Conservation (phyloP, 805 yeast genomes). For the Hanseniaspora mollemarum region DNA sequence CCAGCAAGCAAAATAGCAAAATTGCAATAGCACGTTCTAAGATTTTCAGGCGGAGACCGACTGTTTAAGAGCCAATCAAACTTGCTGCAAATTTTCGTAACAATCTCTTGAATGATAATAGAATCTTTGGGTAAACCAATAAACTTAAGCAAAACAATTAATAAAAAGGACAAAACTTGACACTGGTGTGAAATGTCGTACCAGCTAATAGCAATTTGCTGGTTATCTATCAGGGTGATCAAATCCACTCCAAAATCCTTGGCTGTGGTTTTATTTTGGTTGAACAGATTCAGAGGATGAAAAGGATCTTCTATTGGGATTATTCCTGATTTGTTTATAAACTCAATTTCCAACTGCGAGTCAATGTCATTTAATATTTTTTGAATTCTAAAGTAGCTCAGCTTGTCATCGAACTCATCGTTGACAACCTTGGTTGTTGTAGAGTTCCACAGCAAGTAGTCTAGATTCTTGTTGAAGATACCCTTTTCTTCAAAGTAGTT, state of each 20-base stretch:
- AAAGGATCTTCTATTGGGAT: slow-evolving; percentile 28
- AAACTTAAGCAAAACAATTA: slow-evolving; percentile 27
- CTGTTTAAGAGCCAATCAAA: slow-evolving; percentile 28
- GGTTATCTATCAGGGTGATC: slow-evolving; percentile 24
- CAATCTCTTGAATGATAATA: slow-evolving; percentile 28
- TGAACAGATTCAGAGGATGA: slow-evolving; percentile 25
- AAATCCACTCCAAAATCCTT: slow-evolving; percentile 29
- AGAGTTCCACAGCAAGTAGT: slow-evolving; percentile 26
- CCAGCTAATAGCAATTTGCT: slow-evolving; percentile 30
- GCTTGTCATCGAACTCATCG: slow-evolving; percentile 16
- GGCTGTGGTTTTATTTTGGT: slow-evolving; percentile 7
- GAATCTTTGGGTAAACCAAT: slow-evolving; percentile 29
- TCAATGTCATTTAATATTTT: slow-evolving; percentile 29
- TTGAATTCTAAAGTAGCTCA: slow-evolving; percentile 28
- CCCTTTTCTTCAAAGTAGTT: slow-evolving; percentile 21
- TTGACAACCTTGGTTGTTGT: slow-evolving; percentile 18
- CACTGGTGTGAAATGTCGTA: slow-evolving; percentile 32
- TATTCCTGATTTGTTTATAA: slow-evolving; percentile 29
- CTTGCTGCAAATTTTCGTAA: slow-evolving; percentile 25
- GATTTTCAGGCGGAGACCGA: slow-evolving; percentile 30
- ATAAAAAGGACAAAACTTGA: slow-evolving; percentile 28
- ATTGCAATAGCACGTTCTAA: slow-evolving; percentile 30
- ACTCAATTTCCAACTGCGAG: slow-evolving; percentile 28
- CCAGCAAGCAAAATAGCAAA: slow-evolving; percentile 31
- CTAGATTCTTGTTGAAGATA: slow-evolving; percentile 23